phyloP scores from a whole-genome alignment of 116 monocot species.

The Papilionanthe hybrid region DNA sequence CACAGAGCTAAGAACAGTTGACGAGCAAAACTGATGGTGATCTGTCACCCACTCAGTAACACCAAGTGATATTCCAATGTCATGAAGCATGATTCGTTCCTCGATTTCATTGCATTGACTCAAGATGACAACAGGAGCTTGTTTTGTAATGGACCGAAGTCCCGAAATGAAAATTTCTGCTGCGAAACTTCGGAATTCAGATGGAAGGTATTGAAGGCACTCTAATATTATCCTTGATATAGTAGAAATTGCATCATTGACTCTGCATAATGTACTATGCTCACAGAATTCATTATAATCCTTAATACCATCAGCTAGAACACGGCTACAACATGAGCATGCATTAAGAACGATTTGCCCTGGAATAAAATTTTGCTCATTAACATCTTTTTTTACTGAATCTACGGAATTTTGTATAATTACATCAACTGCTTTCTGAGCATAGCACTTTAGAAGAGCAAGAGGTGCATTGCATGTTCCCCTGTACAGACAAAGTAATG shows the following conservation, averaged over 20 bases:
- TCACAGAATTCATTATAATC: not conserved
- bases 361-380: not conserved
- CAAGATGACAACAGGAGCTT: slow-evolving; percentile 49
- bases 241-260: slow-evolving; percentile 18
- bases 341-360: not conserved
- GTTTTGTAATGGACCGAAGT: slow-evolving; percentile 41
- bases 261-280: slow-evolving; percentile 1
- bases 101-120: slow-evolving; percentile 40
- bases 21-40: slow-evolving; percentile 43
- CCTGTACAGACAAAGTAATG: slow-evolving; percentile 61
- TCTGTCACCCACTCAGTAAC: slow-evolving; percentile 79
- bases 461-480: slow-evolving; percentile 54
- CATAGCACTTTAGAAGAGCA: slow-evolving; percentile 83
- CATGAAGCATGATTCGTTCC: slow-evolving; percentile 90
- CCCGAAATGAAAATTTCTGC: slow-evolving; percentile 76
- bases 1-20: slow-evolving; percentile 12
- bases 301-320: slow-evolving; percentile 4
- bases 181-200: slow-evolving; percentile 74
- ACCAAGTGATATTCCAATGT: slow-evolving; percentile 90
- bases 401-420: slow-evolving; percentile 48
- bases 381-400: slow-evolving; percentile 12
- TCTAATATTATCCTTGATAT: slow-evolving; percentile 68
- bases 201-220: slow-evolving; percentile 67
- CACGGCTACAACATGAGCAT: not conserved
- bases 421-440: slow-evolving; percentile 51